These are phyloP conservation scores for Blastobotrys petasosporus DNA, from an alignment of 1,139 yeast genomes.

Conservation along the genomic window DNA sequence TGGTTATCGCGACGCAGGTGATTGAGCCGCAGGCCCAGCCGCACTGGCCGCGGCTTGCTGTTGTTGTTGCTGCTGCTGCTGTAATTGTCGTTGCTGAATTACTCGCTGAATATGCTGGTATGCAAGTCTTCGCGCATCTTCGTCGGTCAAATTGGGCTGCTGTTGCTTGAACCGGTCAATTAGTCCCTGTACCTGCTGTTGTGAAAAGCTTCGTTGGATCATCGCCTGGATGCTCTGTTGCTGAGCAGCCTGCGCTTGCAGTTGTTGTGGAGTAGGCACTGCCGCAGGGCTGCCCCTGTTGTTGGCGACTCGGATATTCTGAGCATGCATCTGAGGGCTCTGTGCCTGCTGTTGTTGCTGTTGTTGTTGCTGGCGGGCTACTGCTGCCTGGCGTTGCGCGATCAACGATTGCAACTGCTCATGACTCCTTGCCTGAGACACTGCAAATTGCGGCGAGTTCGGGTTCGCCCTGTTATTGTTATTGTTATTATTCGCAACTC, in stretches of 20 bases:
- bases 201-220: conserved; percentile 6
- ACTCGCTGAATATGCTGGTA: conserved; percentile 58
- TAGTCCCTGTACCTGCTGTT: conserved; percentile 29
- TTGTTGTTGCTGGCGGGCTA: conserved; percentile 18
- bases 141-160: conserved; percentile 62
- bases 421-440: conserved; percentile 8
- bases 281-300: background rate
- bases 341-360: conserved; percentile 20
- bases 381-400: conserved; percentile 20
- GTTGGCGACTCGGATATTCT: conserved; percentile 1
- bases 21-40: conserved; percentile 11
- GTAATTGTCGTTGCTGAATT: conserved; percentile 30
- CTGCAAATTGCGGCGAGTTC: background rate
- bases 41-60: conserved; percentile 25
- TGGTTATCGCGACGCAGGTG: background rate
- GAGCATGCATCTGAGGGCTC: conserved; percentile 21
- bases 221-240: conserved; percentile 1
- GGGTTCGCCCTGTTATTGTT: conserved; percentile 1
- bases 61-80: conserved; percentile 32
- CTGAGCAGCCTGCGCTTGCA: conserved; percentile 8
- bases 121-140: conserved; percentile 67
- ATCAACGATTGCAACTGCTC: conserved; percentile 18
- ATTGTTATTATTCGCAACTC: conserved; percentile 3
- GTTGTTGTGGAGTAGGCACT: conserved; percentile 3
- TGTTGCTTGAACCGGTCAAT: conserved; percentile 63